Conservation (phyloP, 495 filamentous ascomycete species). For the Articulospora tetracladia region DNA sequence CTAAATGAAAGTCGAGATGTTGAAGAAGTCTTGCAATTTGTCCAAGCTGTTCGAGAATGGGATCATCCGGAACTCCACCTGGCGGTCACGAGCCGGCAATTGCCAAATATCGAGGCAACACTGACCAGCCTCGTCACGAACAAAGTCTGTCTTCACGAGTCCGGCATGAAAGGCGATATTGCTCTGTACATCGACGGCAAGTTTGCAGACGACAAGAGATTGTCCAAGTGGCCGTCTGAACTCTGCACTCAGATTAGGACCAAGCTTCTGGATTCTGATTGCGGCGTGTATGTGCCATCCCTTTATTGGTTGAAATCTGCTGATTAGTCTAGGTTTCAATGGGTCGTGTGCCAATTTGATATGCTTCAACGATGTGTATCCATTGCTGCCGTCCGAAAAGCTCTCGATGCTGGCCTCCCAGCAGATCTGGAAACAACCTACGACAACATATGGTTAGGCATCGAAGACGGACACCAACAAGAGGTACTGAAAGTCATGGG, state of each 20-base stretch:
- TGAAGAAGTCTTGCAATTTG: constrained; percentile 10
- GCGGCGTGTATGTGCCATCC: constrained; percentile 18
- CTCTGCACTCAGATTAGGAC: constrained; percentile 28
- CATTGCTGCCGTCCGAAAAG: constrained; percentile 8
- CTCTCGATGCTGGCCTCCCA: constrained; percentile 5
- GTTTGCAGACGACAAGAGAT: constrained; percentile 13
- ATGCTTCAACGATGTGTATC: constrained; percentile 14
- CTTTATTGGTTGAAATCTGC: background rate
- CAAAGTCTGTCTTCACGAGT: constrained; percentile 10
- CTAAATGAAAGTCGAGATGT: constrained; percentile 27
- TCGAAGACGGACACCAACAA: constrained; percentile 5
- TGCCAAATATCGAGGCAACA: constrained; percentile 18
- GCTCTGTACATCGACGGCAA: constrained; percentile 8
- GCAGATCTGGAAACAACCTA: constrained; percentile 14
- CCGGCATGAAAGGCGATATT: constrained; percentile 9
- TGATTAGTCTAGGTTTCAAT: constrained; percentile 15
- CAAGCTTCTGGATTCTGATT: constrained; percentile 27
- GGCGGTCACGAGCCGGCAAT: constrained; percentile 11
- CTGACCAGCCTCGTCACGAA: background rate
- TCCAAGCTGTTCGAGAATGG: constrained; percentile 8
- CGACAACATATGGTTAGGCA: constrained; percentile 3
- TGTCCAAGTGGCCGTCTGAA: constrained; percentile 22
- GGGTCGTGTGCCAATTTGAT: constrained; percentile 18
- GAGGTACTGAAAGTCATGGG: constrained; percentile 10
- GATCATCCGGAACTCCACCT: constrained; percentile 10